Evolutionary conservation across 306 rosid genomes (phyloP).

Genomic region (Benincasa hispida): DNA sequence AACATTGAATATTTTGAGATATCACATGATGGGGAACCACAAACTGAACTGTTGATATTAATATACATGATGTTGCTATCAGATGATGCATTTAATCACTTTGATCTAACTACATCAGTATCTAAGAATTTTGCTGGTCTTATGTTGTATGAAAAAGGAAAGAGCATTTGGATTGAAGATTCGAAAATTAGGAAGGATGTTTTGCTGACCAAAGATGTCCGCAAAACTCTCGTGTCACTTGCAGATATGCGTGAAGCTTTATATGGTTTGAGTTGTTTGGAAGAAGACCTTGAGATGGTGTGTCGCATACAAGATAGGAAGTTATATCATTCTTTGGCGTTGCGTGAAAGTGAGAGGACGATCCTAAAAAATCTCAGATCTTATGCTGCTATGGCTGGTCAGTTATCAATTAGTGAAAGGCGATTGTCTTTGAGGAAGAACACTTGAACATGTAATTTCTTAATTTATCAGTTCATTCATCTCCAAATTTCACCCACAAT

Average conservation of each 20-base stretch:
- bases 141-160: constrained; percentile 17
- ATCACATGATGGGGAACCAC: constrained; percentile 71
- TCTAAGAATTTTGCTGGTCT: constrained; percentile 23
- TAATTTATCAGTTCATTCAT: neutral
- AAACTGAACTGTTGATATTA: constrained; percentile 47
- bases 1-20: constrained; percentile 72
- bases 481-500: neutral
- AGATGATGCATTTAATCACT: constrained; percentile 38
- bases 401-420: neutral
- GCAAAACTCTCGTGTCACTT: constrained; percentile 41
- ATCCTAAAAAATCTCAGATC: constrained; percentile 50
- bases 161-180: constrained; percentile 9
- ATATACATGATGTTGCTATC: constrained; percentile 43
- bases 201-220: constrained; percentile 39
- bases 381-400: constrained; percentile 20
- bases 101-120: constrained; percentile 39
- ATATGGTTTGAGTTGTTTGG: constrained; percentile 44
- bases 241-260: constrained; percentile 53
- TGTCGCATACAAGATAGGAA: constrained; percentile 31
- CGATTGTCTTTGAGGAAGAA: neutral
- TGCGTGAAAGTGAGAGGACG: constrained; percentile 61
- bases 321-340: constrained; percentile 56
- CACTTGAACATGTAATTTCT: neutral
- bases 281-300: constrained; percentile 41
- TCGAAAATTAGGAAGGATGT: constrained; percentile 22